Conservation (phyloP, 2,329 filamentous ascomycete genomes). For the Colletotrichum coccodes region DNA sequence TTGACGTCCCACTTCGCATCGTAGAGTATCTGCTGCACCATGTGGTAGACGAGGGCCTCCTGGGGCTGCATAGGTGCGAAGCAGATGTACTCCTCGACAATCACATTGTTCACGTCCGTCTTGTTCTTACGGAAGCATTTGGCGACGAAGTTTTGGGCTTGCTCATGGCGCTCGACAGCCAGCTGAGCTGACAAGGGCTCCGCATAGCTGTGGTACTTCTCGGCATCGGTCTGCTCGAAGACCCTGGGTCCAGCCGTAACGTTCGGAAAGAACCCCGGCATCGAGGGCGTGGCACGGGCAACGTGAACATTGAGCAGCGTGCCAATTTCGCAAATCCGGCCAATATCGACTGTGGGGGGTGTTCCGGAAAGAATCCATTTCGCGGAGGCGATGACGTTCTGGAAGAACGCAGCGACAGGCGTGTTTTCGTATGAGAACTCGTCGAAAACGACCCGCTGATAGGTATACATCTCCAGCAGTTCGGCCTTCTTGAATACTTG, state of each 20-base stretch:
- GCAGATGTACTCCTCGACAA: slow-evolving; percentile 37
- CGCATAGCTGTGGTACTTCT: slow-evolving; percentile 44
- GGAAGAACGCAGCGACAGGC: slow-evolving; percentile 44
- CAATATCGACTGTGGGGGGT: slow-evolving; percentile 48
- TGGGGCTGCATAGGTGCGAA: slow-evolving; percentile 38
- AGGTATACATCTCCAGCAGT: slow-evolving; percentile 50
- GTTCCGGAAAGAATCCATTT: slow-evolving; percentile 58
- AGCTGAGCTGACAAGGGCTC: slow-evolving; percentile 46
- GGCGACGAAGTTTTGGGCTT: slow-evolving; percentile 43
- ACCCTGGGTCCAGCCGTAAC: slow-evolving; percentile 46
- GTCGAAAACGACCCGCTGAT: slow-evolving; percentile 51
- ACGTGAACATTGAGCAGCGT: slow-evolving; percentile 50
- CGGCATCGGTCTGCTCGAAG: slow-evolving; percentile 41
- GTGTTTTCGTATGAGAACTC: slow-evolving; percentile 54
- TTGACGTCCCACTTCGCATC: slow-evolving; percentile 41
- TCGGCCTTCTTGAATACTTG: slow-evolving; percentile 31
- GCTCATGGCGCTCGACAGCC: slow-evolving; percentile 46
- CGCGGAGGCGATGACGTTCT: slow-evolving; percentile 41
- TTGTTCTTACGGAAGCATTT: slow-evolving; percentile 45
- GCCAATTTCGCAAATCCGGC: slow-evolving; percentile 47
- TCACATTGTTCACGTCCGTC: slow-evolving; percentile 38
- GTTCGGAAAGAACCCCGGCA: slow-evolving; percentile 46
- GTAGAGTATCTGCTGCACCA: slow-evolving; percentile 42
- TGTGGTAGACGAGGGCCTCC: slow-evolving; percentile 40
- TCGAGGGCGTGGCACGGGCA: slow-evolving; percentile 45